Evolutionary conservation across 345 rosid genomes (phyloP), one percentile per base, ranked within the genome.

Genomic region (Moringa oleifera): DNA sequence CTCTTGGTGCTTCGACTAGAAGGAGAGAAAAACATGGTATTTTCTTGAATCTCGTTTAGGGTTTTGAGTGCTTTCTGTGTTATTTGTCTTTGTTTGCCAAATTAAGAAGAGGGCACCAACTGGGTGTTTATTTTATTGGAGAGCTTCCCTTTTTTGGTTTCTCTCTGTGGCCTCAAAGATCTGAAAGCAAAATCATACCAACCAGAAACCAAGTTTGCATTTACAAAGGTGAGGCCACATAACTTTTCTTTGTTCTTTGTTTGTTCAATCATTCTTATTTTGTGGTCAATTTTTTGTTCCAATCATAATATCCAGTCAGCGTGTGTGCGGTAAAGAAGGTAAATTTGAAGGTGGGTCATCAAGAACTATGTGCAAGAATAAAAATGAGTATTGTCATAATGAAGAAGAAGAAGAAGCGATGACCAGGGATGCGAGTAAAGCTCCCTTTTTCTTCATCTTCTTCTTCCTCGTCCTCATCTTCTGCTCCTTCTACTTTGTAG

Each of bases 31-130:
- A 41, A 41, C 17, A 4, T 41, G 1, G 17, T 11, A 7, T 15
- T 41, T 11, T 41, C 9, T 41, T 15, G 47, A 9, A 1, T 41
- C 17, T 72, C 53, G 41, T 70, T 77, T 75, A 77, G 85, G 82
- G 78, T 81, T 81, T 75, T 56, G 22, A 0, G 59, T 25, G 36
- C 10, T 65, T 33, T 15, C 17, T 52, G 20, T n/a, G n/a, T n/a
- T n/a, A n/a, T 33, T 31, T 31, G 6, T 53, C 57, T 24, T 20
- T 33, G 5, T 15, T 22, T 54, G 55, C 60, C 45, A 60, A 76
- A 77, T 73, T 68, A 77, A 75, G 74, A 81, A 62, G 80, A 66
- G 68, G 77, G 80, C 78, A 73, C 82, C 76, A 67, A 77, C 18
- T 11, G 7, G 53, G 66, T 21, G 49, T 53, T 24, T 66, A 37